Percentiles rank a stretch among this genome's conserved stretches.
These are phyloP conservation scores for Naumovozyma dairenensis DNA, from an alignment of 805 yeast genomes.

Conservation along the genomic window DNA sequence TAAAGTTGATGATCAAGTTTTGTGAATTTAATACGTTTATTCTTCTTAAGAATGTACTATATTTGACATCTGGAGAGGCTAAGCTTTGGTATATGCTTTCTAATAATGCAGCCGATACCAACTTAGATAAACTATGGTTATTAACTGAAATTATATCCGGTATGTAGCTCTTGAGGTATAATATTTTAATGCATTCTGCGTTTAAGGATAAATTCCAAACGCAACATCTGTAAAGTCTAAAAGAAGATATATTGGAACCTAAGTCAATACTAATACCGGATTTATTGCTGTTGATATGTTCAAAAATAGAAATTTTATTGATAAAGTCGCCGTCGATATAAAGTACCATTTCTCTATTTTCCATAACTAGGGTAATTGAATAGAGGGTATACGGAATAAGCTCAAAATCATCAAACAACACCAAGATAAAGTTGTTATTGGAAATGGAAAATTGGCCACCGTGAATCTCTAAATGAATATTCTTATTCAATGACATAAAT, in stretches of 20 bases:
- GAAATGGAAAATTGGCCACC: constrained; percentile 22
- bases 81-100: background rate
- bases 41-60: background rate
- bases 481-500: constrained; percentile 19
- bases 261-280: constrained; percentile 18
- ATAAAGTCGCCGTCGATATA: constrained; percentile 18
- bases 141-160: too few relatives aligned
- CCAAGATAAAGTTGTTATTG: constrained; percentile 23
- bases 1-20: background rate
- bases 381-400: constrained; percentile 17
- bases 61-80: background rate
- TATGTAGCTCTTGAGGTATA: too few relatives aligned
- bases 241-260: constrained; percentile 27
- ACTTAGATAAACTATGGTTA: too few relatives aligned
- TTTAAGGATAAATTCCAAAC: constrained; percentile 8
- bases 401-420: constrained; percentile 21
- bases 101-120: constrained; percentile 1
- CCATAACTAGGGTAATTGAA: constrained; percentile 11
- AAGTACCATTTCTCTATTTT: constrained; percentile 8
- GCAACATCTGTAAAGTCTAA: constrained; percentile 18
- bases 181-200: background rate
- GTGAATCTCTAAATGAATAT: constrained; percentile 22
- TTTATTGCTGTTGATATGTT: constrained; percentile 4
- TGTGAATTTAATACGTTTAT: background rate
- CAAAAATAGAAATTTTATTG: constrained; percentile 14